Evolutionary conservation across 257 asterid genomes (phyloP).

Genomic region (Petrea volubilis): DNA sequence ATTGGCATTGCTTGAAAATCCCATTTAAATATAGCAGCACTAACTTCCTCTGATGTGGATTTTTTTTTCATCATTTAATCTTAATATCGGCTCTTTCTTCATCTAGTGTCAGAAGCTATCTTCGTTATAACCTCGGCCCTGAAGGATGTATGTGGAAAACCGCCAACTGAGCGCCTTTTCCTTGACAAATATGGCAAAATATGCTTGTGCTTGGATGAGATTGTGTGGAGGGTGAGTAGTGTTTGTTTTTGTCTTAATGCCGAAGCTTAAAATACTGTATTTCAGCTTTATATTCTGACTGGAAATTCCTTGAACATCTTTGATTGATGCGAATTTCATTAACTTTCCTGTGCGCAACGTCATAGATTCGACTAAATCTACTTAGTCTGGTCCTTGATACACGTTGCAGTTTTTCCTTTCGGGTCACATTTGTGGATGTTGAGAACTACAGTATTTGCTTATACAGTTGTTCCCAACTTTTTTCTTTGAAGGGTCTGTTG

Average conservation of each 20-base stretch:
- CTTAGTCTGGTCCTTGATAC: neutral
- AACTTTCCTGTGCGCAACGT: neutral
- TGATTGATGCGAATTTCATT: neutral
- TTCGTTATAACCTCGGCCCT: conserved; percentile 85
- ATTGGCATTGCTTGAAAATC: neutral
- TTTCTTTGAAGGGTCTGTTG: conserved; percentile 46
- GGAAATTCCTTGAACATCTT: neutral
- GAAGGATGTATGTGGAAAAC: conserved; percentile 92
- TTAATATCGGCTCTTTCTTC: conserved; percentile 13
- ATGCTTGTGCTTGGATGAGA: conserved; percentile 96
- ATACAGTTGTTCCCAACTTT: neutral
- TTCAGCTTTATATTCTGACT: neutral
- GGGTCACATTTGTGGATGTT: neutral
- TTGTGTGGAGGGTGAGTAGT: conserved; percentile 84
- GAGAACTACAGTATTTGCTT: neutral
- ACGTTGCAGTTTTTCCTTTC: neutral
- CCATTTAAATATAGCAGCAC: neutral
- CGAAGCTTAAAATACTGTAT: neutral
- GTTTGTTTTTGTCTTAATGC: neutral
- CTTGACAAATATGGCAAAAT: conserved; percentile 95
- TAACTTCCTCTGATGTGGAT: neutral
- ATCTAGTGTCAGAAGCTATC: conserved; percentile 81
- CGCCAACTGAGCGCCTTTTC: conserved; percentile 89
- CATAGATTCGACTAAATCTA: neutral
- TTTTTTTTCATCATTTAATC: neutral